Percentiles rank a stretch among this genome's conserved stretches.
Conservation (phyloP, 2,329 filamentous ascomycete species). For the Fusarium papillatum region DNA sequence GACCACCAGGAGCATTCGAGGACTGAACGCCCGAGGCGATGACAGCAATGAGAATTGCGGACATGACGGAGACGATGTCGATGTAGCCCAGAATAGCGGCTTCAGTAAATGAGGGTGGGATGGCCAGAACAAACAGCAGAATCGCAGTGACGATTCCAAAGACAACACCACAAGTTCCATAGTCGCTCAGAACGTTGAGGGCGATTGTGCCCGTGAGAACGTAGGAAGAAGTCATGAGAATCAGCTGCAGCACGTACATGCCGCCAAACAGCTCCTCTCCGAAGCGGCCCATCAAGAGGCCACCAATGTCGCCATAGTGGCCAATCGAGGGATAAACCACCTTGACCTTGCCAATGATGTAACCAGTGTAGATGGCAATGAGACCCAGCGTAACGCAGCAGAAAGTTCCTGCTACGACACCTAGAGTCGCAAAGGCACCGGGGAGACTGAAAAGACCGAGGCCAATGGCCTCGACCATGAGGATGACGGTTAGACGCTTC, state of each 20-base stretch:
- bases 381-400: conserved; percentile 49
- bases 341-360: conserved; percentile 55
- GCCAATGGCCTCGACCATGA: conserved; percentile 33
- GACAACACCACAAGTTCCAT: conserved; percentile 56
- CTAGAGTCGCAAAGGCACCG: conserved; percentile 26
- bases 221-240: conserved; percentile 77
- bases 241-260: conserved; percentile 70
- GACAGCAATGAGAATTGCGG: conserved; percentile 73
- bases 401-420: conserved; percentile 49
- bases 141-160: conserved; percentile 55
- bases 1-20: neutral
- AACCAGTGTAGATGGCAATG: conserved; percentile 54
- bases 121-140: conserved; percentile 52
- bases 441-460: conserved; percentile 34
- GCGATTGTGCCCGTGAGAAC: conserved; percentile 75
- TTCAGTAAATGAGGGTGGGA: conserved; percentile 56
- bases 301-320: conserved; percentile 74
- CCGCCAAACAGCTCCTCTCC: conserved; percentile 70
- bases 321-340: conserved; percentile 63
- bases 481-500: conserved; percentile 32
- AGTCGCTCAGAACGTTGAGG: conserved; percentile 70
- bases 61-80: conserved; percentile 46
- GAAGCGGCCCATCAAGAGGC: conserved; percentile 67
- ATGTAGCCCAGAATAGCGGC: conserved; percentile 47
- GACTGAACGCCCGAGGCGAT: conserved; percentile 66